phyloP scores from a whole-genome alignment of 129 eudicot genomes.

The Escallonia rubra region DNA sequence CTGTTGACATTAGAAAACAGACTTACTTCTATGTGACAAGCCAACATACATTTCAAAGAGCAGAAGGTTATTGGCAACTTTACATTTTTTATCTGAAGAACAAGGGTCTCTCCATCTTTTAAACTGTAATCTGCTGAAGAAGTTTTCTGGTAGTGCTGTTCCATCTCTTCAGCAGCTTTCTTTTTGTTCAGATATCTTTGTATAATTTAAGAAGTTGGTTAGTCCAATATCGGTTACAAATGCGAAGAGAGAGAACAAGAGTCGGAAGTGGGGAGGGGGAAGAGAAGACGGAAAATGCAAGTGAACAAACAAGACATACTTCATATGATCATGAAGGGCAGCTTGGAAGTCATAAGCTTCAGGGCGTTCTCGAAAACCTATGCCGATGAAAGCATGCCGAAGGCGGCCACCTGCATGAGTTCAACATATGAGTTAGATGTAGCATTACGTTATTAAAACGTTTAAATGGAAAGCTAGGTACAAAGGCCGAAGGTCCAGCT shows the following conservation, averaged over 20 bases:
- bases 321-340: slow-evolving; percentile 98
- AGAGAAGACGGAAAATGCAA: neutral
- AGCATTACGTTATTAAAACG: no score
- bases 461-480: no score
- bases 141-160: slow-evolving; percentile 75
- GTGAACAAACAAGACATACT: slow-evolving; percentile 40
- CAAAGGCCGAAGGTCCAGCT: no score
- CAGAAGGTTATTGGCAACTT: slow-evolving; percentile 8
- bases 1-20: slow-evolving; percentile 30
- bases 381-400: slow-evolving; percentile 96
- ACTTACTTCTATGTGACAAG: slow-evolving; percentile 4
- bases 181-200: slow-evolving; percentile 89
- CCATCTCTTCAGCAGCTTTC: slow-evolving; percentile 99
- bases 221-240: neutral
- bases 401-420: slow-evolving; percentile 72
- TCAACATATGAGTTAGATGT: neutral
- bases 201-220: slow-evolving; percentile 1
- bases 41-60: slow-evolving; percentile 4
- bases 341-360: slow-evolving; percentile 99
- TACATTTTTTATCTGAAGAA: slow-evolving; percentile 83
- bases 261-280: no score
- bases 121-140: slow-evolving; percentile 90
- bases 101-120: slow-evolving; percentile 93
- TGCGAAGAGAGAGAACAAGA: neutral
- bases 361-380: slow-evolving; percentile 95